Evolutionary conservation across 192 early-diverging fungal genomes (phyloP).

Genomic region (Radiomyces spectabilis): DNA sequence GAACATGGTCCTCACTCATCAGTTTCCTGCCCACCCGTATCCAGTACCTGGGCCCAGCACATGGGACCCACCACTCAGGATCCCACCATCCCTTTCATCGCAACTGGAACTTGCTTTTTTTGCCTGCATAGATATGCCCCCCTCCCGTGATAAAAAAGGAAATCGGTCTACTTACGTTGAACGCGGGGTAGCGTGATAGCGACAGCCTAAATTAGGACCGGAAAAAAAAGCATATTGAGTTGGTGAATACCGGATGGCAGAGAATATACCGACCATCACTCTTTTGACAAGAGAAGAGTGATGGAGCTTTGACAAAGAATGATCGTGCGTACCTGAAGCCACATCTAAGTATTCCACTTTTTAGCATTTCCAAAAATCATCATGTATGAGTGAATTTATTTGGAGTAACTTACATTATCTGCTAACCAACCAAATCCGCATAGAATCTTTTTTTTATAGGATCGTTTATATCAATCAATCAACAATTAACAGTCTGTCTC

Average conservation of each 20-base stretch:
- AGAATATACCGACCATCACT: too few species aligned
- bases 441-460: constrained; percentile 33
- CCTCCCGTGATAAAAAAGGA: neutral
- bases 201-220: constrained; percentile 41
- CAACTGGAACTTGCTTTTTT: neutral
- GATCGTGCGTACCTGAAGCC: constrained; percentile 45
- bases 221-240: neutral
- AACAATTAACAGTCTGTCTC: too few species aligned
- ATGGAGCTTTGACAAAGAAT: too few species aligned
- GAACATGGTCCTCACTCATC: too few species aligned
- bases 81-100: too few species aligned
- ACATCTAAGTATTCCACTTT: constrained; percentile 33
- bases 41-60: too few species aligned
- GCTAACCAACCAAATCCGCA: constrained; percentile 84
- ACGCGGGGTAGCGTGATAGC: constrained; percentile 69
- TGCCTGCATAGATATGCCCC: neutral
- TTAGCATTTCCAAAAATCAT: neutral
- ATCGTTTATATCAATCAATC: neutral
- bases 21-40: too few species aligned
- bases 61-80: too few species aligned
- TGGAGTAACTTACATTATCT: constrained; percentile 65
- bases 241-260: neutral
- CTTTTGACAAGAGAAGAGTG: neutral
- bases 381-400: neutral
- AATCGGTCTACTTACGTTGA: constrained; percentile 37